Conservation (phyloP, 2,329 filamentous ascomycete species). For the Exophiala viscosa region DNA sequence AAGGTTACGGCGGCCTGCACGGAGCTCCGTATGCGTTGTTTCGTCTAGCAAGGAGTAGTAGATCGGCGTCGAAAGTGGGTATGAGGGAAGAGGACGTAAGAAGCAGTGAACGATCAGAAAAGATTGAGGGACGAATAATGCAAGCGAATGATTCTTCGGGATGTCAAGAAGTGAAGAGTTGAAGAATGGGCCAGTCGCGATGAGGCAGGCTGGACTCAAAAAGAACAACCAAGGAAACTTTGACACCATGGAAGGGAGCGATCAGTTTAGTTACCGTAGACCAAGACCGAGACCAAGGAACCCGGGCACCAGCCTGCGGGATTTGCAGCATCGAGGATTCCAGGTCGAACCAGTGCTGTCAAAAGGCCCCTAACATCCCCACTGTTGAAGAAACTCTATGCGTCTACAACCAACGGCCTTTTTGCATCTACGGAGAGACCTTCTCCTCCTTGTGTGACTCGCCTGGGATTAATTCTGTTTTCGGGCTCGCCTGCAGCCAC, state of each 20-base stretch:
- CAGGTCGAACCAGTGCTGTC: neutral
- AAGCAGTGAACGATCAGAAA: too few relatives aligned
- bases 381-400: neutral
- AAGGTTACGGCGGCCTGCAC: neutral
- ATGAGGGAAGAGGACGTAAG: too few relatives aligned
- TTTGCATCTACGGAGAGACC: neutral
- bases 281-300: too few relatives aligned
- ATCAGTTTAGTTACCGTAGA: too few relatives aligned
- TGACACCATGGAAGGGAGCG: too few relatives aligned
- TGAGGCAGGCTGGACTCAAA: neutral
- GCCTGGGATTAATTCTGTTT: too few relatives aligned
- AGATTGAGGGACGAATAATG: too few relatives aligned
- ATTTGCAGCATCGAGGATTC: too few relatives aligned
- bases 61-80: too few relatives aligned
- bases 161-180: neutral
- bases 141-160: neutral
- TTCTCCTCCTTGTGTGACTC: neutral
- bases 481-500: too few relatives aligned
- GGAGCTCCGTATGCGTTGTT: neutral
- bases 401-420: neutral
- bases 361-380: neutral
- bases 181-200: neutral
- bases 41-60: neutral
- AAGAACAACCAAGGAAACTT: too few relatives aligned
- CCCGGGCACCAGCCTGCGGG: too few relatives aligned